Evolutionary conservation across 768 basidiomycete species (phyloP).

Genomic region (Kwoniella sp.): DNA sequence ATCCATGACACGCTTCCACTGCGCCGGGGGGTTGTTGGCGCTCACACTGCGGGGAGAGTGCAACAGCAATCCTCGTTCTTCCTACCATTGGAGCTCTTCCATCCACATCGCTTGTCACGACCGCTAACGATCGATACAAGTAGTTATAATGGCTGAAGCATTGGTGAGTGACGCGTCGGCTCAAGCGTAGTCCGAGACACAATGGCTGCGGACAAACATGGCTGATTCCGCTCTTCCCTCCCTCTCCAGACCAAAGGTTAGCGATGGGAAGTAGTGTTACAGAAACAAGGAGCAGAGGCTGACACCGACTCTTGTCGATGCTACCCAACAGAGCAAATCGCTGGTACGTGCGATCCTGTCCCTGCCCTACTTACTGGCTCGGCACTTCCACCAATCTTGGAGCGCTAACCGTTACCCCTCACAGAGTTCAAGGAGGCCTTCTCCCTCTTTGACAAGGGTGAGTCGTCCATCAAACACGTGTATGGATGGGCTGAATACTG

Average conservation of each 20-base stretch:
- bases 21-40: too few relatives aligned
- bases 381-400: too few relatives aligned
- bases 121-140: background rate
- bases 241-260: conserved; percentile 52
- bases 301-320: too few relatives aligned
- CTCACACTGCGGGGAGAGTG: too few relatives aligned
- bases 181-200: too few relatives aligned
- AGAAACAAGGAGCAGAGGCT: too few relatives aligned
- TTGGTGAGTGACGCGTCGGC: conserved; percentile 55
- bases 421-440: conserved; percentile 98
- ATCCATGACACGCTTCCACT: too few relatives aligned
- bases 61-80: background rate
- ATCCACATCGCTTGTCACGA: conserved; percentile 5
- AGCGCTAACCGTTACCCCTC: too few relatives aligned
- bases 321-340: conserved; percentile 81
- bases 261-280: too few relatives aligned
- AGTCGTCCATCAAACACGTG: conserved; percentile 26
- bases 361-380: too few relatives aligned
- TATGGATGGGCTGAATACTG: background rate
- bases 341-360: conserved; percentile 69
- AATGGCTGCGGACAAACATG: too few relatives aligned
- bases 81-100: background rate
- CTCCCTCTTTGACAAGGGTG: conserved; percentile 93
- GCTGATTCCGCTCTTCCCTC: too few relatives aligned
- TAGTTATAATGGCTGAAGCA: conserved; percentile 56